Base-by-base conservation (phyloP, 164 flowering plant species). In the Vitis rupestris region DNA sequence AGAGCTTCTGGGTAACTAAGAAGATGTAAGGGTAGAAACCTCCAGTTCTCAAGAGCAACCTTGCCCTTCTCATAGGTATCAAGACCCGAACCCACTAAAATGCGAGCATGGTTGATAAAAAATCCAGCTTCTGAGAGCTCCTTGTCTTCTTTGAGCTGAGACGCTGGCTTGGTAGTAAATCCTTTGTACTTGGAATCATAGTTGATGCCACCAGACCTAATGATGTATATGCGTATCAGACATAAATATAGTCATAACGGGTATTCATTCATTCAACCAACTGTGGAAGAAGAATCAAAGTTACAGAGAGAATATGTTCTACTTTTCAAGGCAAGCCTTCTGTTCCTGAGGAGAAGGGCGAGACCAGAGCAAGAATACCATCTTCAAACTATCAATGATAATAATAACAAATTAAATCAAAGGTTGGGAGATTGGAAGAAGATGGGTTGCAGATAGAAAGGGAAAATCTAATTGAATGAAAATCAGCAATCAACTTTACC, bases 1-100 rank as follows among this genome's bases (percentile, higher is more conserved):
- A 62, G 7, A 11, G 2, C 12, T 4, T 49, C 2, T 48, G 17
- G 17, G 12, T 9, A 56, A 17, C 10, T 48, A n/a, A 53, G 5
- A 55, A 50, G 11, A 37, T 2, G 55, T 0, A 73, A 55, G 9
- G 27, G 10, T 9, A 53, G 60, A 47, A 3, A 87, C 96, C 87
- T 90, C 97, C 99, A 94, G 55, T 63, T 70, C 56, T 82, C 85
- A 63, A 92, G 91, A 68, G 94, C 97, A 7, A 16, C 63, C 76
- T 88, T 92, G 47, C 84, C 92, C 74, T 83, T 87, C 47, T 91
- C 84, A 67, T 68, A 94, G 5, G 89, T 81, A 9, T 81, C 83
- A 58, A 62, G 14, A 58, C 99, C 99, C 6, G 92, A 90, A 72
- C 99, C 99, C 19, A 95, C 76, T 15, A 85, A 75, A 65, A 83